A percentile compares a stretch with the other conserved stretches of the same genome.
phyloP scores from a whole-genome alignment of 768 basidiomycete species.

The Pleurotus djamor region DNA sequence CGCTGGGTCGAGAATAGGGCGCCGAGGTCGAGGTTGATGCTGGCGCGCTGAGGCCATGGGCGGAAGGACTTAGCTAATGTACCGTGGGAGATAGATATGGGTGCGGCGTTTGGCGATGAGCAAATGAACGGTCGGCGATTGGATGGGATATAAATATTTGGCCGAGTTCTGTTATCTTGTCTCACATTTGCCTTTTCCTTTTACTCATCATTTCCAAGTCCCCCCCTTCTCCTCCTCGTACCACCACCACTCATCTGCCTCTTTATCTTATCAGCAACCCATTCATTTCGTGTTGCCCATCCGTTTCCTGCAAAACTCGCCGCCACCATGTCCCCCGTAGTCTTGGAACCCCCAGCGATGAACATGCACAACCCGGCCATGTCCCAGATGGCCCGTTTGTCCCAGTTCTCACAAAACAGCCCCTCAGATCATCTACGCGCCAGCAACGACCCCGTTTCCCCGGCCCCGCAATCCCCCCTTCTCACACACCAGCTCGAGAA shows the following conservation, averaged over 20 bases:
- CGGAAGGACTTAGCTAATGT: too few species aligned
- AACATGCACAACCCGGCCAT: constrained; percentile 45
- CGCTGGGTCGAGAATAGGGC: background rate
- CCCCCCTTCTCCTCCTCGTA: background rate
- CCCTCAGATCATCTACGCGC: constrained; percentile 6
- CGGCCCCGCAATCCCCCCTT: background rate
- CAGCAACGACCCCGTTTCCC: constrained; percentile 2
- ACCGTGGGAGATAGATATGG: too few species aligned
- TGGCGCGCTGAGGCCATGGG: too few species aligned
- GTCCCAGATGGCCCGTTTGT: constrained; percentile 43
- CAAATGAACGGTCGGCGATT: constrained; percentile 31
- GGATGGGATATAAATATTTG: constrained; percentile 19
- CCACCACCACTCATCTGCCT: background rate
- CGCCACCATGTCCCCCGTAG: constrained; percentile 49
- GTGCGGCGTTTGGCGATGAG: constrained; percentile 12
- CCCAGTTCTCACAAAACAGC: constrained; percentile 33
- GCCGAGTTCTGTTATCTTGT: constrained; percentile 2
- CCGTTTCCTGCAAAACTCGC: background rate
- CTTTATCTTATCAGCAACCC: background rate
- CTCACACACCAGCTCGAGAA: background rate
- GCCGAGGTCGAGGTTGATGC: too few species aligned
- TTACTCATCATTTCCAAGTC: background rate
- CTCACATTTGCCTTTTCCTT: background rate
- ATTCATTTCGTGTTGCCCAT: background rate
- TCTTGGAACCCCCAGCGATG: constrained; percentile 52